Conservation (phyloP, 2,329 filamentous ascomycete species). For the Alternaria postmessia region DNA sequence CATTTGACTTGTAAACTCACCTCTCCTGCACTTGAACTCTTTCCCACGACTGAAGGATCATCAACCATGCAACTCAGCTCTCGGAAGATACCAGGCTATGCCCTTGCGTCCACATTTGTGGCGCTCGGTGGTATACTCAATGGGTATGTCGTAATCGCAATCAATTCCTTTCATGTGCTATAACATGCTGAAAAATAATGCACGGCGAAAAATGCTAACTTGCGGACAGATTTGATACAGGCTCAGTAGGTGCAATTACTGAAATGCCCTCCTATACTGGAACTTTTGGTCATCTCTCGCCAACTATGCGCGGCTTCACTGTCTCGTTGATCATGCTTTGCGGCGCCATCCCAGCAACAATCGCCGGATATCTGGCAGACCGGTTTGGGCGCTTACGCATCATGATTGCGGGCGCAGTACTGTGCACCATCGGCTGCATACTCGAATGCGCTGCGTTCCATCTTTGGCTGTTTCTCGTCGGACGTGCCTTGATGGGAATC, state of each 20-base stretch:
- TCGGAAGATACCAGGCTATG: not conserved
- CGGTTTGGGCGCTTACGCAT: not conserved
- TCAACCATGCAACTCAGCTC: not conserved
- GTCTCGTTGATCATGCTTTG: not conserved
- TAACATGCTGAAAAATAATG: no score
- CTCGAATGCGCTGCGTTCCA: not conserved
- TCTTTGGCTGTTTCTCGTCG: not conserved
- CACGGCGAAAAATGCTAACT: not conserved
- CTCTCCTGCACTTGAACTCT: not conserved
- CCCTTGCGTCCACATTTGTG: not conserved
- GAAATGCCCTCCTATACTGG: not conserved
- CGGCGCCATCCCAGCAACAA: not conserved
- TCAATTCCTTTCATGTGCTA: no score
- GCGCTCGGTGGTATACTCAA: not conserved
- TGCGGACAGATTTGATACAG: not conserved
- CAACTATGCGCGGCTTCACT: not conserved
- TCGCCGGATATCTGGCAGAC: not conserved
- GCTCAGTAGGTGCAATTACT: not conserved
- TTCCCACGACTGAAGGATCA: fast-evolving
- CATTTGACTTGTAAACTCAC: no score
- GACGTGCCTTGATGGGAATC: not conserved
- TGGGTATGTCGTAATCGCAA: not conserved
- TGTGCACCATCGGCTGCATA: not conserved
- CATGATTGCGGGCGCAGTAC: not conserved
- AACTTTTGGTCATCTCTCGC: not conserved